These are phyloP conservation scores for Rhynchospora pubera DNA, from an alignment of 176 grass and related monocot genomes.

Conservation along the genomic window DNA sequence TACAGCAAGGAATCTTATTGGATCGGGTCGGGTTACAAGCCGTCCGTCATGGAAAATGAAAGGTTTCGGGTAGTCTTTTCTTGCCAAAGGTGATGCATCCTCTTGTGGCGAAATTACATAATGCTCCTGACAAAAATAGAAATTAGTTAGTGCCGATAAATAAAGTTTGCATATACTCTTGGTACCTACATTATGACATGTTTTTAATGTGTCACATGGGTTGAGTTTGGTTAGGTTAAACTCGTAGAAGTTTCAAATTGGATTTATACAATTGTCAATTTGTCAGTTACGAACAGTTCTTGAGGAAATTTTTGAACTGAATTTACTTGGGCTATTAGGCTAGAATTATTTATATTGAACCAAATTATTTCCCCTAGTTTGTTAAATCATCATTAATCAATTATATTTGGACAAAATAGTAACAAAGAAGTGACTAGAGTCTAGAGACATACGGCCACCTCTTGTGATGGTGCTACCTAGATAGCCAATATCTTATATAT, in stretches of 20 bases:
- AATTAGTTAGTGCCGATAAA: constrained; percentile 1
- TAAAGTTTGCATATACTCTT: background rate
- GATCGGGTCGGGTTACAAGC: constrained; percentile 27
- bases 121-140: constrained; percentile 16
- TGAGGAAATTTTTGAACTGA: background rate
- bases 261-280: background rate
- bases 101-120: constrained; percentile 10
- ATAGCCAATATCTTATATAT: background rate
- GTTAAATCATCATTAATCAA: background rate
- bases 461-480: background rate
- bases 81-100: constrained; percentile 19
- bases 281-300: background rate
- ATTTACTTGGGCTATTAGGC: background rate
- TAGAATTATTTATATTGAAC: background rate
- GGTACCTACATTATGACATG: background rate
- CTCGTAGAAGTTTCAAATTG: background rate
- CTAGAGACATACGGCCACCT: background rate
- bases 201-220: background rate
- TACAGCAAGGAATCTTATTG: constrained; percentile 19
- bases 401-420: background rate
- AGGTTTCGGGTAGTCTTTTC: constrained; percentile 31
- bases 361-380: background rate
- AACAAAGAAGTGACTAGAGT: background rate
- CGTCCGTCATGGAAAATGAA: constrained; percentile 67
- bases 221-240: background rate